These are phyloP conservation scores for Mollisia scopiformis DNA, from an alignment of 2,329 filamentous ascomycete genomes.

Conservation along the genomic window DNA sequence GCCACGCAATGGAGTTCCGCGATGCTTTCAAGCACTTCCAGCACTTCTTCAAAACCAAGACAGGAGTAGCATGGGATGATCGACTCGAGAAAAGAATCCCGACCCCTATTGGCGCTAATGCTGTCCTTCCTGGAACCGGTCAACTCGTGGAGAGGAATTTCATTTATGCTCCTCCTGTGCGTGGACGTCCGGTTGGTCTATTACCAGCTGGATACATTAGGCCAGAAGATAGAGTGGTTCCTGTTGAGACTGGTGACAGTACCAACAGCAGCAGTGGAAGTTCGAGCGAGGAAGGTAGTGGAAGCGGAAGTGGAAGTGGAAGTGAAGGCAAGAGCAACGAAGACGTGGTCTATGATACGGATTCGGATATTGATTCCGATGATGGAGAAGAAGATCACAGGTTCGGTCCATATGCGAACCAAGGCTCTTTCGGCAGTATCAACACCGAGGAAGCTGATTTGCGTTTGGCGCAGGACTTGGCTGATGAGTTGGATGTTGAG, in stretches of 20 bases:
- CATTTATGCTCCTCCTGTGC: conserved; percentile 16
- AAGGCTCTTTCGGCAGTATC: not conserved
- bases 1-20: conserved; percentile 45
- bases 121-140: no score
- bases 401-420: not conserved
- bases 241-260: no score
- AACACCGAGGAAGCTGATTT: no score
- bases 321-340: conserved; percentile 3
- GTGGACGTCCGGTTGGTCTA: conserved; percentile 22
- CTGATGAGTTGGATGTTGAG: no score
- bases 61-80: conserved; percentile 62
- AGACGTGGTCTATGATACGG: conserved; percentile 22
- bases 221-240: conserved; percentile 14
- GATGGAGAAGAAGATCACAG: conserved; percentile 13
- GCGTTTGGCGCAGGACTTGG: no score
- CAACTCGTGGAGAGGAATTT: conserved; percentile 15
- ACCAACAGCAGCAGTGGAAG: not conserved
- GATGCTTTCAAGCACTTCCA: conserved; percentile 55
- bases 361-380: conserved; percentile 22
- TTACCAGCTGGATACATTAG: conserved; percentile 25
- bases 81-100: conserved; percentile 36
- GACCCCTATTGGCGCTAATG: not conserved
- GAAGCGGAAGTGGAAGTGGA: not conserved
- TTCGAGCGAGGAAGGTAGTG: not conserved
- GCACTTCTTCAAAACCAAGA: conserved; percentile 59